Evolutionary conservation across 208 protist genomes (phyloP).

Genomic region (Leishmania arabica): DNA sequence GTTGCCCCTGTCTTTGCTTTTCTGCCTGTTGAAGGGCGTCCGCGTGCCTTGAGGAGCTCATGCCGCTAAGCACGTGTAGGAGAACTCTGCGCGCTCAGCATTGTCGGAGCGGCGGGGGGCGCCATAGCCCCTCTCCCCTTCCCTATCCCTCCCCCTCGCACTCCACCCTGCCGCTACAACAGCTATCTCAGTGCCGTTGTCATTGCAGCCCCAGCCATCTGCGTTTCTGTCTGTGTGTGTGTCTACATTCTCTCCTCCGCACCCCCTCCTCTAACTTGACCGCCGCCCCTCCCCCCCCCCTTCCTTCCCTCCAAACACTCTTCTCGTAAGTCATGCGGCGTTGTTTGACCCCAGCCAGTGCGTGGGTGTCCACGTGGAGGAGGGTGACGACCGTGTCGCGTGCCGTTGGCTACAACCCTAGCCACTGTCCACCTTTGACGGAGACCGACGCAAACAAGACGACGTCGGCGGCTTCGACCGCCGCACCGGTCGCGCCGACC

Average conservation of each 20-base stretch:
- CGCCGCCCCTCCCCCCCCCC: neutral
- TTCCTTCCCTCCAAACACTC: neutral
- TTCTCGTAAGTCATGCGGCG: slow-evolving; percentile 7
- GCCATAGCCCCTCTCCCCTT: neutral
- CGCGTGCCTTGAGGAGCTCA: neutral
- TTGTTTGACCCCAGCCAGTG: neutral
- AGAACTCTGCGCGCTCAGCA: neutral
- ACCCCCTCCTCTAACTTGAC: neutral
- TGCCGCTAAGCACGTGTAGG: neutral
- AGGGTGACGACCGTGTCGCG: neutral
- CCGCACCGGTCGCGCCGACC: slow-evolving; percentile 7
- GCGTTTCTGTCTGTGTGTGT: neutral
- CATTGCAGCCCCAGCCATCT: neutral
- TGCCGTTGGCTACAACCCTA: neutral
- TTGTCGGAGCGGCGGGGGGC: neutral
- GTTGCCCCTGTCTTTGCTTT: neutral
- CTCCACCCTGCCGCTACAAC: neutral
- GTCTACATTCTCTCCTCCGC: neutral
- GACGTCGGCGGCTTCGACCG: neutral
- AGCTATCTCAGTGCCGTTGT: neutral
- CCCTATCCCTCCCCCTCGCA: neutral
- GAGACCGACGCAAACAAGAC: neutral
- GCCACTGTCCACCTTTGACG: neutral
- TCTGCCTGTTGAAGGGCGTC: neutral
- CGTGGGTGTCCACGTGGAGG: neutral